A percentile compares a stretch with the other conserved stretches of the same genome.
These are phyloP conservation scores for Fusarium tanahbumbuense DNA, from an alignment of 2,329 filamentous ascomycete genomes.

Conservation along the genomic window DNA sequence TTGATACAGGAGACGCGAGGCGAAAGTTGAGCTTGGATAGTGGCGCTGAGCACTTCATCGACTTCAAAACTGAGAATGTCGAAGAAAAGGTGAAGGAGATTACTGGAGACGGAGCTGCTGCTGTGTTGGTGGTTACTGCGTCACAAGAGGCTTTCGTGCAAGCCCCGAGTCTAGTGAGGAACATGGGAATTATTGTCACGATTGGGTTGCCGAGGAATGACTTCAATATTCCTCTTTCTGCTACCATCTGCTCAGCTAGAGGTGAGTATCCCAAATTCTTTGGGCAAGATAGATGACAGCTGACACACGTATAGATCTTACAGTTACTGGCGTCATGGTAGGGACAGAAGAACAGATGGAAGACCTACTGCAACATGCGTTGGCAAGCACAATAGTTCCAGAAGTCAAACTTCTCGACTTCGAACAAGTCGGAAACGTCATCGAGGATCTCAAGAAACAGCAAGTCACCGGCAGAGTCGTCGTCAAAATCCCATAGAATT, in stretches of 20 bases:
- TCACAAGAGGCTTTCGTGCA: constrained; percentile 42
- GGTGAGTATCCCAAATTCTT: constrained; percentile 12
- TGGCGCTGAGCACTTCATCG: constrained; percentile 47
- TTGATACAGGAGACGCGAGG: constrained; percentile 45
- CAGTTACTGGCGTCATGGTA: constrained; percentile 29
- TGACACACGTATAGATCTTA: constrained; percentile 20
- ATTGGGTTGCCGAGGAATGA: constrained; percentile 47
- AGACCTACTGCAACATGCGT: constrained; percentile 18
- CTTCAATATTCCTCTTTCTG: constrained; percentile 44
- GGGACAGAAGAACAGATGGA: constrained; percentile 40
- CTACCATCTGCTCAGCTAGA: constrained; percentile 39
- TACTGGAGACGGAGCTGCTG: constrained; percentile 46
- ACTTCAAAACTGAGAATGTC: constrained; percentile 41
- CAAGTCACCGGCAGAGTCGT: constrained; percentile 33
- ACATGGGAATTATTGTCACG: constrained; percentile 43
- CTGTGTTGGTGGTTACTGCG: constrained; percentile 44
- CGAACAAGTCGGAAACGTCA: constrained; percentile 5
- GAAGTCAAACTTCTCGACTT: constrained; percentile 19
- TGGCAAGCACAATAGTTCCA: constrained; percentile 9
- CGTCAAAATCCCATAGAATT: constrained; percentile 18
- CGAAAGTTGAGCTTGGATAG: constrained; percentile 37
- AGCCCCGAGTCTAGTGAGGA: constrained; percentile 42
- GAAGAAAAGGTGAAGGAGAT: constrained; percentile 39
- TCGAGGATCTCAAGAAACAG: constrained; percentile 19
- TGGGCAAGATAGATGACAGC: too few species aligned